Evolutionary conservation across 345 rosid genomes (phyloP), one percentile per base, ranked within the genome.

Genomic region (Gossypium turneri): DNA sequence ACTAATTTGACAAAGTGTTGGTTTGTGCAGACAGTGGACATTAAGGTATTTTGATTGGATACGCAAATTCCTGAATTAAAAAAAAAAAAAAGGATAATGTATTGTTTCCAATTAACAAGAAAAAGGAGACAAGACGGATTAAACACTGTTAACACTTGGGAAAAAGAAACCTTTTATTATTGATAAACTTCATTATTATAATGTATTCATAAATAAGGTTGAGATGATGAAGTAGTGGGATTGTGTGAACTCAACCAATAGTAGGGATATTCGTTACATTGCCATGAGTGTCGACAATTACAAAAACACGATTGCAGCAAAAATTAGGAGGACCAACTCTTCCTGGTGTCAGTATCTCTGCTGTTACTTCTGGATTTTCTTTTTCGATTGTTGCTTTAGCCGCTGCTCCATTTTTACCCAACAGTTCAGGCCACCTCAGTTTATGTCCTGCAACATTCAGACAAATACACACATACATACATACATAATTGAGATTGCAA

Each of bases 321-420:
- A 63, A 63, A 63, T 63, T 6, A 34, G 47, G 7, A 3, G 17
- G 17, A 0, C 45, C 12, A 29, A 6, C 45, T n/a, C 44, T n/a
- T 12, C 73, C 73, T 15, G 61, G 27, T 12, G 44, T 2, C 25
- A 70, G 1, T 52, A 70, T 48, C 12, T 2, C 3, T 9, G 53
- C 25, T 3, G 62, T 70, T n/a, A 52, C 73, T 48, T 15, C 24
- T 12, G 61, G 73, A 29, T 70, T 70, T 2, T 70, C 62, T 47
- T n/a, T 29, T 9, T 70, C 15, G 3, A 70, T 70, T 29, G 24
- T 29, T 25, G 45, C 22, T 25, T 52, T 34, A 1, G 48, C 73
- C 4, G 1, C 45, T 4, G 3, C 44, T 50, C 12, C 48, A 5
- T 52, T 51, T 44, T 52, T 3, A 8, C 73, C 61, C 2, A 70